These are phyloP conservation scores for Microdochium nivale DNA, from an alignment of 2,329 filamentous ascomycete genomes.

Conservation along the genomic window DNA sequence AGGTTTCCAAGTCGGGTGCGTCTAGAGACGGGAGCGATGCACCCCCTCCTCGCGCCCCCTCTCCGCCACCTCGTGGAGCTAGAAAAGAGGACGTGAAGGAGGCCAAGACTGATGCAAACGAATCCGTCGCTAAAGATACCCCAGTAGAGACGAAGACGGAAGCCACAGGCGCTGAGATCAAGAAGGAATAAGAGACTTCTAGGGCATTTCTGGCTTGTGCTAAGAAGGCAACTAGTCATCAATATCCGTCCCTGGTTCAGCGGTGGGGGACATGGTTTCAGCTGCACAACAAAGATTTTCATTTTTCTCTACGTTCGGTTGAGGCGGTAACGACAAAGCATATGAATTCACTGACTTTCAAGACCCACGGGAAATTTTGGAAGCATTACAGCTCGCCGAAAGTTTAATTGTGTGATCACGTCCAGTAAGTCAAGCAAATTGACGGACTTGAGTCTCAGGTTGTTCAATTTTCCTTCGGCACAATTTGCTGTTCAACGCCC, in stretches of 20 bases:
- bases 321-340: background rate
- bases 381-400: background rate
- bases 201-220: background rate
- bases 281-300: background rate
- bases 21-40: slow-evolving; percentile 16
- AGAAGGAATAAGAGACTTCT: slow-evolving; percentile 11
- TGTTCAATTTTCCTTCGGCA: too few species aligned
- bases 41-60: slow-evolving; percentile 21
- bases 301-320: background rate
- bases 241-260: background rate
- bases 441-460: too few species aligned
- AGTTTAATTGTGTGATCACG: background rate
- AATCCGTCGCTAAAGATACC: slow-evolving; percentile 14
- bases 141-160: slow-evolving; percentile 11
- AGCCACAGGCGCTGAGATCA: slow-evolving; percentile 14
- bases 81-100: slow-evolving; percentile 16
- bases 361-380: background rate
- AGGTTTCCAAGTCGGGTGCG: slow-evolving; percentile 60
- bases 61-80: slow-evolving; percentile 18
- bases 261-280: background rate
- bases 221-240: background rate
- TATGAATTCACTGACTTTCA: background rate
- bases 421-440: too few species aligned
- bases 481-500: too few species aligned
- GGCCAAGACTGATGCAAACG: slow-evolving; percentile 9